Evolutionary conservation across 1,139 yeast species (phyloP), one percentile per base, ranked within the genome.

Genomic region (Suhomyces coccinellae): DNA sequence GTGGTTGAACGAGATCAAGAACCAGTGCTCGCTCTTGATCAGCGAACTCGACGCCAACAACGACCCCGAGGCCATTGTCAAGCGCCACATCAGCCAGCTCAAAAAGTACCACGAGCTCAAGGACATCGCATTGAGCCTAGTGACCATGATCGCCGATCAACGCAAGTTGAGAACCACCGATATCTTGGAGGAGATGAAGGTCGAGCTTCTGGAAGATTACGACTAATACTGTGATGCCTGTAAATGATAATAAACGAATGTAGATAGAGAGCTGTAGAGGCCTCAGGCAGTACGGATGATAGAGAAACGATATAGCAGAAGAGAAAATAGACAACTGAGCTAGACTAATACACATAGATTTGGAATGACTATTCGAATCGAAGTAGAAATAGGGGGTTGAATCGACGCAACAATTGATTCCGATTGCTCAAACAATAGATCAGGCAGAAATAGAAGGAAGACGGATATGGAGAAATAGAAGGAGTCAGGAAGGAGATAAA

Each of bases 111-210:
- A 78, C 51, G 82, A 77, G 45, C 59, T 78, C 41, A 72, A 73
- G 49, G 83, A 77, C 53, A 67, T 74, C 14, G 82, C 82, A 1
- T 58, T 77, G 51, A 75, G 73, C 3, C 58, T 79, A 48, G 71
- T 79, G 22, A 67, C 75, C 29, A 64, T 76, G 69, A 77, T 79
- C 40, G 81, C 82, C 2, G 79, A 75, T 47, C 78, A 73, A 48
- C 64, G 77, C 44, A 63, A 71, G 39, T 61, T 73, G 16, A 62
- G 72, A 42, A 66, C 76, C 15, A 59, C 66, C 10, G 77, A 73
- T 45, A 69, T 77, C 17, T 56, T 78, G 47, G 64, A 66, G 45
- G 69, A 67, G 39, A 65, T 65, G 68, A 59, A 57, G 40, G 50
- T 61, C 20, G 64, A 63, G 33, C 46, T 56, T 20, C 51, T 48